Evolutionary conservation across 2,329 filamentous ascomycete species (phyloP).

Genomic region (Purpureocillium lavendulum): DNA sequence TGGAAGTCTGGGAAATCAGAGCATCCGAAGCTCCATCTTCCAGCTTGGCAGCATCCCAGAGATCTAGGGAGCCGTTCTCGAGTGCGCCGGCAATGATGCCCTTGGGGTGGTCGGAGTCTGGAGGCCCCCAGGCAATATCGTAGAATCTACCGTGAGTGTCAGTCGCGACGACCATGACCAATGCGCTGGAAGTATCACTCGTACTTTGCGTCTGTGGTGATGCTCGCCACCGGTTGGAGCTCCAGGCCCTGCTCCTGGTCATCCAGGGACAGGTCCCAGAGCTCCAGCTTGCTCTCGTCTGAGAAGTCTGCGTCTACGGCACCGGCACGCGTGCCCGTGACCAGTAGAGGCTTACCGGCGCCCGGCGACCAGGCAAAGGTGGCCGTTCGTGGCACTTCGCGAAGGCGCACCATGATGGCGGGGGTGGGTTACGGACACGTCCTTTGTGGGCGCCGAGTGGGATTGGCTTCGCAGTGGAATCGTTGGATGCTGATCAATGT

Average conservation of each 20-base stretch:
- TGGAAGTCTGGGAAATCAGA: slow-evolving; percentile 77
- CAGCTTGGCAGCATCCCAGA: slow-evolving; percentile 81
- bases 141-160: slow-evolving; percentile 61
- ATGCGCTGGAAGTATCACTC: neutral
- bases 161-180: neutral
- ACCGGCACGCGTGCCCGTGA: slow-evolving; percentile 88
- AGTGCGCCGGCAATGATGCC: slow-evolving; percentile 93
- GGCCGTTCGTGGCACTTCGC: slow-evolving; percentile 93
- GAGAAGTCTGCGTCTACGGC: slow-evolving; percentile 97
- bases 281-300: slow-evolving; percentile 89
- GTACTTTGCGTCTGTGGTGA: slow-evolving; percentile 85
- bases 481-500: slow-evolving; percentile 1
- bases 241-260: slow-evolving; percentile 68
- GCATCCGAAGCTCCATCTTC: slow-evolving; percentile 55
- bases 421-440: slow-evolving; percentile 6
- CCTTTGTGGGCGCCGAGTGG: neutral
- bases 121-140: slow-evolving; percentile 88
- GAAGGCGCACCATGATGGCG: slow-evolving; percentile 78
- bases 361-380: slow-evolving; percentile 95
- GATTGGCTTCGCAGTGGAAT: slow-evolving; percentile 3
- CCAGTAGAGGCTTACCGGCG: slow-evolving; percentile 69
- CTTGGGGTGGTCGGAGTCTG: slow-evolving; percentile 66
- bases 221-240: slow-evolving; percentile 74
- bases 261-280: slow-evolving; percentile 89
- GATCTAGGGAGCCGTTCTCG: slow-evolving; percentile 85